Conservation (phyloP, 495 filamentous ascomycete genomes). For the Trichoderma gamsii region DNA sequence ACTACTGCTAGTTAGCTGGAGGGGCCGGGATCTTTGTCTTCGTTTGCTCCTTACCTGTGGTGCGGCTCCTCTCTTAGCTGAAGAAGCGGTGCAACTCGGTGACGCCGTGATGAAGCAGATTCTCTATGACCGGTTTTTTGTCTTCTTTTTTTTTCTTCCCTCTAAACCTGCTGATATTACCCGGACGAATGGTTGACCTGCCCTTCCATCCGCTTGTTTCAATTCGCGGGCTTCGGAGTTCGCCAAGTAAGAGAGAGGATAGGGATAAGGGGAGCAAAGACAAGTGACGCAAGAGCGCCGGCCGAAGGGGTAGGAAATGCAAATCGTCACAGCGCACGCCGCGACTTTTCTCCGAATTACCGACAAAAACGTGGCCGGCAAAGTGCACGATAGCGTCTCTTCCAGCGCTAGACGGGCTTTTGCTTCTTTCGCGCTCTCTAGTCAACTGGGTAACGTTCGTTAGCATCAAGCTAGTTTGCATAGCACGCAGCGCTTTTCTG, state of each 20-base stretch:
- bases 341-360: background rate
- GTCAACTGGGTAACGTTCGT: background rate
- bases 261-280: too few relatives aligned
- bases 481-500: background rate
- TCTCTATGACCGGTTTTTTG: constrained; percentile 1
- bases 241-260: background rate
- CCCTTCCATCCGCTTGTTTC: background rate
- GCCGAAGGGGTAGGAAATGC: background rate
- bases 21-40: background rate
- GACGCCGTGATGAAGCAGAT: constrained; percentile 7
- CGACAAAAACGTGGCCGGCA: background rate
- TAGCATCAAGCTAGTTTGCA: background rate
- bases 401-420: background rate
- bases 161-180: background rate
- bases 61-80: background rate
- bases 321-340: background rate
- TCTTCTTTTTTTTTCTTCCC: background rate
- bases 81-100: constrained; percentile 4
- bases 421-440: background rate
- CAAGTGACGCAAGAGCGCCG: background rate
- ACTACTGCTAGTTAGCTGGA: background rate
- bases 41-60: background rate
- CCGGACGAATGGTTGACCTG: background rate
- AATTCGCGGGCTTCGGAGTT: background rate
- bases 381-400: background rate